Base-by-base conservation (phyloP, 2,329 filamentous ascomycete genomes). In the Ophiognomonia clavigignenti-juglandacearum region DNA sequence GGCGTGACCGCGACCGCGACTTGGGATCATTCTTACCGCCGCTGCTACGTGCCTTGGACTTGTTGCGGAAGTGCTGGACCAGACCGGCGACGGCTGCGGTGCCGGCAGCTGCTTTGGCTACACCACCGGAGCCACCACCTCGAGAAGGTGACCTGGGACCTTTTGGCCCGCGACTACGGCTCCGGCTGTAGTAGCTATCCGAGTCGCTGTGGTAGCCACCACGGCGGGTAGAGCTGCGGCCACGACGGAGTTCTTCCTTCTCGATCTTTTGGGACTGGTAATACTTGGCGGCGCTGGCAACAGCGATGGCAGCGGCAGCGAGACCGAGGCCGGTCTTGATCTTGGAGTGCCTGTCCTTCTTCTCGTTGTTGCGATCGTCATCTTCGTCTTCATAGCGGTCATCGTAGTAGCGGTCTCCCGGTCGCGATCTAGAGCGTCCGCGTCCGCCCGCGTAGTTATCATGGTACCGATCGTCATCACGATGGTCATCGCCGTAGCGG, bases 211-310 rank as follows among this genome's bases (percentile, higher is more conserved):
- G 64, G 44, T 64, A 64, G 31, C 64, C 44, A 13, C 44, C 61
- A 4, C 43, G 43, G 32, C 76, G 70, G 35, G 66, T 71, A 26
- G 75, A 71, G 56, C 74, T 75, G 37, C 80, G 75, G 9, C 81
- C 81, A 41, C 81, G 75, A 22, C 58, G 66, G 13, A 71, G 61
- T 56, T 83, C 80, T 53, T 82, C 80, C 57, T 75, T 79, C 37
- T 83, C 77, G 37, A 75, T 62, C 57, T 79, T 82, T 62, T 72
- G 77, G 55, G 75, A 73, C 53, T 82, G 75, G 59, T 78, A 76
- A 57, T 82, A 83, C 59, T 83, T 83, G 52, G 79, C 74, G 5
- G 80, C 80, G n/a, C 80, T 81, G 4, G 80, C 80, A 18, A 82
- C 77, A 7, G 80, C 81, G 20, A 84, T 69, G 14, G 80, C 80